These are phyloP conservation scores for Metschnikowia orientalis DNA, from an alignment of 805 yeast species.

Conservation along the genomic window DNA sequence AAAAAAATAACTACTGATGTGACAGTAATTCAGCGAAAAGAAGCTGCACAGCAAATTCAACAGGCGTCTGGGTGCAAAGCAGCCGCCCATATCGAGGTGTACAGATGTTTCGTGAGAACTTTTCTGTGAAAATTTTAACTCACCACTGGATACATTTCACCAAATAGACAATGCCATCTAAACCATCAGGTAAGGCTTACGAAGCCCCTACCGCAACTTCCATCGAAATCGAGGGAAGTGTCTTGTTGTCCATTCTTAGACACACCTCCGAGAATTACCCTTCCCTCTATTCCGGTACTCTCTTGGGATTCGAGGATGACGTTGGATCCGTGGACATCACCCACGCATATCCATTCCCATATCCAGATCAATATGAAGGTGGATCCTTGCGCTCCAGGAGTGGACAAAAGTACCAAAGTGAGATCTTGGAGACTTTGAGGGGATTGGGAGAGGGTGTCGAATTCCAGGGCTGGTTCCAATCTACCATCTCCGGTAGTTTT, in stretches of 20 bases:
- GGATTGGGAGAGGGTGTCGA: slow-evolving; percentile 63
- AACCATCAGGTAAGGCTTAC: slow-evolving; percentile 19
- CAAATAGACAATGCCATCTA: slow-evolving; percentile 15
- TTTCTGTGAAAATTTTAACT: slow-evolving; percentile 15
- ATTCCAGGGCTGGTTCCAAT: slow-evolving; percentile 78
- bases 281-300: slow-evolving; percentile 60
- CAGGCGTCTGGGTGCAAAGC: no score
- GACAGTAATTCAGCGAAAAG: no score
- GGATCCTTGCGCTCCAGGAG: slow-evolving; percentile 57
- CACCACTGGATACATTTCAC: background rate
- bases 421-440: slow-evolving; percentile 57
- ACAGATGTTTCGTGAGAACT: slow-evolving; percentile 14
- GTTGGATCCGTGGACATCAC: slow-evolving; percentile 47
- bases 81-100: slow-evolving; percentile 6
- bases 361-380: slow-evolving; percentile 58
- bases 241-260: slow-evolving; percentile 56
- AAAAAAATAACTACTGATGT: no score
- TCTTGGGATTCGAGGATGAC: slow-evolving; percentile 68
- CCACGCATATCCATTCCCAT: slow-evolving; percentile 67
- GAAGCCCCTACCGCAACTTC: slow-evolving; percentile 36
- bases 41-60: no score
- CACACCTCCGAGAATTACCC: slow-evolving; percentile 65
- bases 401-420: slow-evolving; percentile 65
- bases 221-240: slow-evolving; percentile 48
- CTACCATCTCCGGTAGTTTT: slow-evolving; percentile 64